Evolutionary conservation across 768 basidiomycete species (phyloP), one percentile per base, ranked within the genome.

Genomic region (Leccinum disarticulatum): DNA sequence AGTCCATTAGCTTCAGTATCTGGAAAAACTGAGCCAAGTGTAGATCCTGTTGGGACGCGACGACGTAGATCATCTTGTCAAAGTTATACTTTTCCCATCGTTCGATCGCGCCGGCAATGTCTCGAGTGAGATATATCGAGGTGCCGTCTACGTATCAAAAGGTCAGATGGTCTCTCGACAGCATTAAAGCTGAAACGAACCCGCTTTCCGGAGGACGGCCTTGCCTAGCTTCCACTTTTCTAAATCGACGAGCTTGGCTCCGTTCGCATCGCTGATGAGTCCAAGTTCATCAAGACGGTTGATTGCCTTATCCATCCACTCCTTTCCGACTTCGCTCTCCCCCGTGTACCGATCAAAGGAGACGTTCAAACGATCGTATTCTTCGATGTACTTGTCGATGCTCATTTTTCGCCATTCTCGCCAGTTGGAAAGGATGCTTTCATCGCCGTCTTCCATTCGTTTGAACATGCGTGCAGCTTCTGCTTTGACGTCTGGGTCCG

Each of bases 1-100:
- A 90, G 4, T 84, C 85, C 91, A 99, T 94, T 41, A 97, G 80
- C 59, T 91, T 82, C 54, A 98, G 83, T 28, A 96, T 83, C 77
- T 96, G 93, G 87, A 97, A 95, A 76, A 98, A 88, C 70, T 99
- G 96, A 1, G 86, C 79, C 43, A 93, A 80, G 69, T 97, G 95
- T 9, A 93, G 81, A 67, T 94, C 91, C 70, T 96, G 90, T 66
- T 91, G 88, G 17, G 90, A 86, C 0, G 93, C 84, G 51, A 95
- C 86, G 70, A 97, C 93, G 74, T 95, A 96, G 73, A 98, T 88
- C 90, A 96, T 94, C 74, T 87, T 87, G 79, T 91, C 87, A 61
- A 89, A 95, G 60, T 91, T 85, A 82, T 95, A 94, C 70, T 92
- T 87, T 66, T 94, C 88, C 77, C 88, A 93, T 57, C 95, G 90